Percentiles rank a stretch among this genome's conserved stretches.
Conservation (phyloP, 148 eudicot species). For the Euryodendron excelsum region DNA sequence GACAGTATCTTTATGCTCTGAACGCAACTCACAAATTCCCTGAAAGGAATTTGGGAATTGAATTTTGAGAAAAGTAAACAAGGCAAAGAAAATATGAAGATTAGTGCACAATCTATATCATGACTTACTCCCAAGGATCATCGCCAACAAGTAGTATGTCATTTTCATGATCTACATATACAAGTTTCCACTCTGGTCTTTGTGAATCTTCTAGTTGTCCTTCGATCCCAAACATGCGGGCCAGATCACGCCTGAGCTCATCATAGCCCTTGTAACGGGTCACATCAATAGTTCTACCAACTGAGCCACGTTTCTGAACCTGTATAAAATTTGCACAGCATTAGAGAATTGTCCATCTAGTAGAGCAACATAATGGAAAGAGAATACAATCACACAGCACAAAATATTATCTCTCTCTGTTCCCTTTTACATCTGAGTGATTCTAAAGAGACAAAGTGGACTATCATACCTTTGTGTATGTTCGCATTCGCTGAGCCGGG, state of each 20-base stretch:
- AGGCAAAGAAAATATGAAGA: background rate
- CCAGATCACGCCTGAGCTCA: conserved; percentile 82
- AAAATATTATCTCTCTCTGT: background rate
- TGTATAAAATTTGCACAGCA: conserved; percentile 20
- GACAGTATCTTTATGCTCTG: conserved; percentile 97
- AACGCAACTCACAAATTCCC: conserved; percentile 95
- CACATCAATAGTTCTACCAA: conserved; percentile 94
- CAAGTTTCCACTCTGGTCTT: conserved; percentile 91
- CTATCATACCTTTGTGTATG: conserved; percentile 77
- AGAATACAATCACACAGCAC: background rate
- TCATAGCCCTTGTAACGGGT: conserved; percentile 91
- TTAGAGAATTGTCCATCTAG: background rate
- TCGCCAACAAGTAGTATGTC: conserved; percentile 95
- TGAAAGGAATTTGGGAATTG: conserved; percentile 27
- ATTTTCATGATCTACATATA: conserved; percentile 92
- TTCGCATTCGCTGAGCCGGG: conserved; percentile 86
- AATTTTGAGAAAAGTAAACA: background rate
- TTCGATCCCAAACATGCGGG: conserved; percentile 96
- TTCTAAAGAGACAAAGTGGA: background rate
- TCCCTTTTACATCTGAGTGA: background rate
- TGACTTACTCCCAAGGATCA: conserved; percentile 99
- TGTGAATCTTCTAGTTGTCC: conserved; percentile 93
- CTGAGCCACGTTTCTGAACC: conserved; percentile 99
- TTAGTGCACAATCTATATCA: too few relatives aligned
- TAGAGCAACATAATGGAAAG: background rate